These are phyloP conservation scores for Gnaphalium uliginosum DNA, from an alignment of 129 eudicot genomes.

Conservation along the genomic window DNA sequence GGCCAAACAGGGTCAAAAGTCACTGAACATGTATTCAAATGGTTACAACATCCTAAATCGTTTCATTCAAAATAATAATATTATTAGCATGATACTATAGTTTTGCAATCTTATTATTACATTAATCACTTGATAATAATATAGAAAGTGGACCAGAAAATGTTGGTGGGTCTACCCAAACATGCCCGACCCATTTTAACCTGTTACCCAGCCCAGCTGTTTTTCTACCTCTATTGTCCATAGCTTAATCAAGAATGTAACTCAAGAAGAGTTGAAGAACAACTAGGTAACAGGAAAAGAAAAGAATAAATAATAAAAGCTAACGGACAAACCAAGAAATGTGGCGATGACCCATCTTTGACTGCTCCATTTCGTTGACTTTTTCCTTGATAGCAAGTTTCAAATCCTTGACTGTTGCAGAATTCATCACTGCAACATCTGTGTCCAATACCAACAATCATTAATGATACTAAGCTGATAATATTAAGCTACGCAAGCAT, in stretches of 20 bases:
- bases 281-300: neutral
- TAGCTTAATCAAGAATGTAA: neutral
- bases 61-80: neutral
- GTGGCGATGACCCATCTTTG: slow-evolving; percentile 97
- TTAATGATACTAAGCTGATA: slow-evolving; percentile 27
- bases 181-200: neutral
- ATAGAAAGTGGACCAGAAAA: no score
- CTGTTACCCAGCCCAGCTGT: neutral
- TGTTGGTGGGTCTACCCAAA: no score
- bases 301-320: neutral
- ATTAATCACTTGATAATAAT: no score
- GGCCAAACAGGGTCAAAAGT: neutral
- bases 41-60: neutral
- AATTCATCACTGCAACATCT: slow-evolving; percentile 85
- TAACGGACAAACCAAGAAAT: slow-evolving; percentile 69
- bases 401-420: slow-evolving; percentile 79
- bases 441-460: neutral
- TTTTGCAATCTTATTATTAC: neutral
- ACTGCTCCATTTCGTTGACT: slow-evolving; percentile 80
- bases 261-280: neutral
- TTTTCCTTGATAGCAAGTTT: slow-evolving; percentile 68
- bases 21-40: neutral
- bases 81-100: neutral
- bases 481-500: slow-evolving; percentile 22
- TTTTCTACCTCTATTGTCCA: neutral